Base-by-base conservation (phyloP, 805 yeast species). In the Zygosaccharomyces kombuchaensis region DNA sequence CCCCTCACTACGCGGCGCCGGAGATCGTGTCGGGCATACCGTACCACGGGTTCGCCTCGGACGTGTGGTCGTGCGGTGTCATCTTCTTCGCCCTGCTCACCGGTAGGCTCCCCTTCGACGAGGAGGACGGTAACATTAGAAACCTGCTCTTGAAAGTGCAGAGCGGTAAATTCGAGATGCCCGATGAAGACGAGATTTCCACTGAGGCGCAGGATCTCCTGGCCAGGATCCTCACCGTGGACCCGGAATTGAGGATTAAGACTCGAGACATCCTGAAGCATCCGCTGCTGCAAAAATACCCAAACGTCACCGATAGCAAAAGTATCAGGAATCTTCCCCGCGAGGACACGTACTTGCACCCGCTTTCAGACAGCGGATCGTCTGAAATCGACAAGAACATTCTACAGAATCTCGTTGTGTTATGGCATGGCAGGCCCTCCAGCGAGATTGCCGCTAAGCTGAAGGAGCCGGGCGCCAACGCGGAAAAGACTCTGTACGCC, bases 1-100 rank as follows among this genome's bases (percentile, higher is more conserved):
- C 97, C 13, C 99, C 99, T 7, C 99, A 93, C 66, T 93, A 93
- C 66, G 99, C 98, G 1, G 87, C 96, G 8, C 99, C 99, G 0
- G 99, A 93, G 65, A 91, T 93, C 55, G 97, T 93, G 9, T 86
- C 96, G 9, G 99, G 99, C 30, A 80, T 84, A 50, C 88, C 82
- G 49, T 93, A 93, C 65, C 98, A 93, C 62, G 99, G 99, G 10
- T 89, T 95, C 25, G 96, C 96, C 34, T 82, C 95, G 26, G 99
- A 93, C 67, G 90, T 93, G 45, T 93, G 99, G 99, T 90, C 96
- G 6, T 90, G 97, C 69, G 98, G 99, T 58, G 87, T 93, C 50
- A 93, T 93, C 44, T 71, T 93, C 45, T 93, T 87, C 70, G 99
- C 99, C 0, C 71, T 93, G 40, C 74, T 93, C 37, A 90, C 98